Conservation (phyloP, 306 rosid genomes). For the Comarum palustre region DNA sequence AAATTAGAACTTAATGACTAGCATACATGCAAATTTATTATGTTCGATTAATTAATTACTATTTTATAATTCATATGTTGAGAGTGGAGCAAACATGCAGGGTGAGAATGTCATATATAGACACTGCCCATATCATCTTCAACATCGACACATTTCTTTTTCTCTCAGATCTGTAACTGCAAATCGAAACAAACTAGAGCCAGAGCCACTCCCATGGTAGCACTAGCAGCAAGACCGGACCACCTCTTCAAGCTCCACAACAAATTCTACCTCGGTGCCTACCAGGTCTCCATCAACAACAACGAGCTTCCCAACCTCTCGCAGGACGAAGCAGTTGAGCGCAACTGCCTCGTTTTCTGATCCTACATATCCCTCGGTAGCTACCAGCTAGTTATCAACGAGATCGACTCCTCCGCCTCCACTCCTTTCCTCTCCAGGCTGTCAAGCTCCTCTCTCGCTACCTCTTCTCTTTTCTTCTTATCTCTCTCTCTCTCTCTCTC, state of each 20-base stretch:
- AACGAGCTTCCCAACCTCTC: conserved; percentile 69
- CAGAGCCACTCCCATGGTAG: conserved; percentile 22
- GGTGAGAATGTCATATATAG: too few species aligned
- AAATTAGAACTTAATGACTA: too few species aligned
- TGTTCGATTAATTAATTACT: too few species aligned
- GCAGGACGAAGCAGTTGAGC: conserved; percentile 48
- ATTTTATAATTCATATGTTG: too few species aligned
- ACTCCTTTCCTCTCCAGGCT: conserved; percentile 92
- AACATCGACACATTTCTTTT: not conserved
- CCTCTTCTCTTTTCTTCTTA: conserved; percentile 23
- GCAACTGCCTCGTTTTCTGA: conserved; percentile 80
- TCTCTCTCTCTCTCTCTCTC: too few species aligned
- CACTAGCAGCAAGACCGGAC: conserved; percentile 64
- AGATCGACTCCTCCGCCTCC: conserved; percentile 79
- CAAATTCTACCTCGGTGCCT: conserved; percentile 88
- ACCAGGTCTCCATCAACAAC: conserved; percentile 83
- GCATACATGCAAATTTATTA: too few species aligned
- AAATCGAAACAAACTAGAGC: not conserved
- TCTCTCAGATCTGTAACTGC: conserved; percentile 17
- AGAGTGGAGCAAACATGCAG: too few species aligned
- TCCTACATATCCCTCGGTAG: conserved; percentile 87
- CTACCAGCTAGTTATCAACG: conserved; percentile 65
- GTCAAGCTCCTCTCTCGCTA: conserved; percentile 85
- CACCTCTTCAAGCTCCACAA: conserved; percentile 79
- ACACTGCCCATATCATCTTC: too few species aligned